Evolutionary conservation across 805 yeast species (phyloP).

Genomic region (Helenozyma baotianmanensis): DNA sequence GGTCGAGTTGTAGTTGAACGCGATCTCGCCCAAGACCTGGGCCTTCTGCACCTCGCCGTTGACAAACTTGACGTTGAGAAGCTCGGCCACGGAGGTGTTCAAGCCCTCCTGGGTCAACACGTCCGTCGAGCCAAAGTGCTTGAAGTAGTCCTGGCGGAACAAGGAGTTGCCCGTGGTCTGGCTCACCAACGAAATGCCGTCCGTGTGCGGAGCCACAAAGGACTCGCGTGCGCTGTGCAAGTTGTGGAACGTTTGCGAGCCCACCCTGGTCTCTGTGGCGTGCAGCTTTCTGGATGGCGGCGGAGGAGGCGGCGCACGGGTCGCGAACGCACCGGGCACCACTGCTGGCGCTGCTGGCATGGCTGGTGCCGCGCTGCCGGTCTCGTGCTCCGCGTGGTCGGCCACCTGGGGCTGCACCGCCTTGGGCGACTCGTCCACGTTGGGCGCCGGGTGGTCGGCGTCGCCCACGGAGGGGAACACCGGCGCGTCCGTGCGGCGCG

Average conservation of each 20-base stretch:
- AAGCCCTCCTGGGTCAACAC: slow-evolving; percentile 44
- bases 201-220: slow-evolving; percentile 13
- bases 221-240: slow-evolving; percentile 39
- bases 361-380: too few relatives aligned
- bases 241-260: slow-evolving; percentile 21
- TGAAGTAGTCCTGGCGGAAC: slow-evolving; percentile 44
- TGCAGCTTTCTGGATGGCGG: slow-evolving; percentile 54
- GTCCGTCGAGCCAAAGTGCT: slow-evolving; percentile 23
- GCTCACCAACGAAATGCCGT: slow-evolving; percentile 19
- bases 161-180: slow-evolving; percentile 41
- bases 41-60: slow-evolving; percentile 61
- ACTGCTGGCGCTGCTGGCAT: too few relatives aligned
- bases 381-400: too few relatives aligned
- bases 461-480: too few relatives aligned
- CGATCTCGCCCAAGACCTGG: slow-evolving; percentile 79
- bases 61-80: slow-evolving; percentile 66
- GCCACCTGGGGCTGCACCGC: too few relatives aligned
- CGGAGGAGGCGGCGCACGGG: slow-evolving; percentile 47
- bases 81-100: slow-evolving; percentile 83
- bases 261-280: background rate
- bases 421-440: too few relatives aligned
- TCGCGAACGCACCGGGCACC: slow-evolving; percentile 4
- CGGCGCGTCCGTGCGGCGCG: too few relatives aligned
- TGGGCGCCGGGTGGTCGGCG: too few relatives aligned
- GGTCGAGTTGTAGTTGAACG: slow-evolving; percentile 56